These are phyloP conservation scores for Leccinum longicurvipes DNA, from an alignment of 768 basidiomycete species.

Conservation along the genomic window DNA sequence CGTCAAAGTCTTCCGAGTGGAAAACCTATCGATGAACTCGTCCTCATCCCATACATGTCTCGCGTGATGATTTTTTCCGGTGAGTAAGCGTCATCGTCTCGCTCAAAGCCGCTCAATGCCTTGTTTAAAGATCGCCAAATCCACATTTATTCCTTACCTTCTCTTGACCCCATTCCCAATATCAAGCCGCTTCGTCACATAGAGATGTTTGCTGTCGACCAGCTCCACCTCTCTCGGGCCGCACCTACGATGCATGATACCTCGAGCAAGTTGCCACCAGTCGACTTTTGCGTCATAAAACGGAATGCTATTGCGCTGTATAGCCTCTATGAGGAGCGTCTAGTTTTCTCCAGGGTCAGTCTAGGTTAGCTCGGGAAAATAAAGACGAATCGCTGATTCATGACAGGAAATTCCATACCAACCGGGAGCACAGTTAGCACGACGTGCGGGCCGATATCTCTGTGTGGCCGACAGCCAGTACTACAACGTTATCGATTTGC, in stretches of 20 bases:
- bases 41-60: slow-evolving; percentile 71
- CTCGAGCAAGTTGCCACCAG: slow-evolving; percentile 42
- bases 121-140: slow-evolving; percentile 51
- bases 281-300: slow-evolving; percentile 76
- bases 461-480: slow-evolving; percentile 70
- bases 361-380: not conserved
- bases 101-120: slow-evolving; percentile 1
- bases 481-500: slow-evolving; percentile 81
- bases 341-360: slow-evolving; percentile 58
- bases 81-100: slow-evolving; percentile 30
- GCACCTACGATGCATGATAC: slow-evolving; percentile 40
- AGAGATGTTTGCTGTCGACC: slow-evolving; percentile 77
- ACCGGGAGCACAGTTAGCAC: slow-evolving; percentile 53
- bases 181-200: slow-evolving; percentile 83
- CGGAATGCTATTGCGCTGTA: slow-evolving; percentile 60
- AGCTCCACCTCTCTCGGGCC: slow-evolving; percentile 59
- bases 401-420: slow-evolving; percentile 70
- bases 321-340: slow-evolving; percentile 55
- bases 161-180: slow-evolving; percentile 63
- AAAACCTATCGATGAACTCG: slow-evolving; percentile 77
- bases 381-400: not conserved
- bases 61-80: slow-evolving; percentile 77
- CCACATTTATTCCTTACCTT: slow-evolving; percentile 77
- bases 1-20: slow-evolving; percentile 66
- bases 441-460: slow-evolving; percentile 57